Base-by-base conservation (phyloP, 306 rosid genomes). In the Cicer bijugum region DNA sequence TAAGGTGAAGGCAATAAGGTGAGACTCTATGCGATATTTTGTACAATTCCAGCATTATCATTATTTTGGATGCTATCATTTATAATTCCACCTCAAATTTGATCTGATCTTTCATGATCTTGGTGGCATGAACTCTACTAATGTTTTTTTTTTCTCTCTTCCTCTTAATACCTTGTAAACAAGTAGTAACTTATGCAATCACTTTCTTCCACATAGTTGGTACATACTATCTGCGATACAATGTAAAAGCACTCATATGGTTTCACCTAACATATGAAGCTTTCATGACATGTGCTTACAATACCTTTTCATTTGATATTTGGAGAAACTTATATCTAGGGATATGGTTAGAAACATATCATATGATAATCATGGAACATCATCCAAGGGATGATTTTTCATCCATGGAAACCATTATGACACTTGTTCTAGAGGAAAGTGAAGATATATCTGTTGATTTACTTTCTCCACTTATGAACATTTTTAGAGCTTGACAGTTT, bases 351-450 rank as follows among this genome's bases (percentile, higher is more conserved):
- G n/a, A n/a, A n/a, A n/a, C n/a, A n/a, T n/a, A n/a, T 6, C 46
- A 48, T 73, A 60, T 68, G 15, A 71, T 66, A 72, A 35, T 61
- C 85, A 93, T 97, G 87, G 96, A 89, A 28, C 55, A 88, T 84
- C 97, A 93, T 72, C 87, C 86, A 12, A 91, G 86, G 57, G 81
- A 76, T 75, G 96, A 91, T 38, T 80, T 89, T 76, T 76, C 97
- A 44, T 88, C 96, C 48, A 91, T 93, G 97, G 96, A 88, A 82
- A 93, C 86, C 40, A 89, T 91, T 72, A 93, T 93, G 94, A 80
- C 81, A 66, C 98, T 93, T 75, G 96, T 93, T 52, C 39, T 93
- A 39, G 96, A 93, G 83, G 98, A 93, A 87, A 93, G 97, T 85
- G 98, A 93, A 85, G 97, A 93, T 17, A 83, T 91, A 69, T 79